Evolutionary conservation across 495 filamentous ascomycete genomes (phyloP).

Genomic region (Neurospora sp.): DNA sequence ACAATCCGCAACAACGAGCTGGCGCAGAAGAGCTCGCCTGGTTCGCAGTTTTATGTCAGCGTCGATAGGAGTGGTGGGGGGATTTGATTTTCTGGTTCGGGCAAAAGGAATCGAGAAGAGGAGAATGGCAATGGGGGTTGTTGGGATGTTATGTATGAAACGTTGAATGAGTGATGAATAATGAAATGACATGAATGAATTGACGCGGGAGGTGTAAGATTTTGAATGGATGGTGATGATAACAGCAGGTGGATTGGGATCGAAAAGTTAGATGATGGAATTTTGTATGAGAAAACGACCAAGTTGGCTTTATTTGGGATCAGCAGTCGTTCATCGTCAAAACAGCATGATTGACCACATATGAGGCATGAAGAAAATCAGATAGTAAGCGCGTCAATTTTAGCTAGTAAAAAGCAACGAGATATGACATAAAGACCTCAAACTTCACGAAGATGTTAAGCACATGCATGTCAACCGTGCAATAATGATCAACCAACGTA

Average conservation of each 20-base stretch:
- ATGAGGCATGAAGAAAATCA: neutral
- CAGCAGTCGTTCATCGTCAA: neutral
- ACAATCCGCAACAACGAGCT: conserved; percentile 29
- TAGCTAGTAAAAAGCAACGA: neutral
- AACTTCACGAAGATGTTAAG: neutral
- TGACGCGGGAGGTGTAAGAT: neutral
- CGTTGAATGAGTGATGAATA: neutral
- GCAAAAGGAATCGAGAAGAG: no score
- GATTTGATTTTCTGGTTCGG: conserved; percentile 10
- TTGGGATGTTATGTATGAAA: no score
- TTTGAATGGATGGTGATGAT: neutral
- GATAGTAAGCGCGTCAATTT: neutral
- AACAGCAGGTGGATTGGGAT: neutral
- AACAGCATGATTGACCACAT: neutral
- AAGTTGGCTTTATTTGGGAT: neutral
- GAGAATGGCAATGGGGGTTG: no score
- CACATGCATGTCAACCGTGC: neutral
- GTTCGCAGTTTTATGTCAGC: conserved; percentile 29
- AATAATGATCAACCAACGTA: neutral
- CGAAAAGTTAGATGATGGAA: no score
- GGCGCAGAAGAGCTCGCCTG: conserved; percentile 24
- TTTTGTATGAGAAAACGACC: neutral
- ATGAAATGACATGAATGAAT: neutral
- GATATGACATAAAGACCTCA: neutral
- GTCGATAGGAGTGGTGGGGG: conserved; percentile 41